These are phyloP conservation scores for Colletotrichum sp. DNA, from an alignment of 2,329 filamentous ascomycete genomes.

Conservation along the genomic window DNA sequence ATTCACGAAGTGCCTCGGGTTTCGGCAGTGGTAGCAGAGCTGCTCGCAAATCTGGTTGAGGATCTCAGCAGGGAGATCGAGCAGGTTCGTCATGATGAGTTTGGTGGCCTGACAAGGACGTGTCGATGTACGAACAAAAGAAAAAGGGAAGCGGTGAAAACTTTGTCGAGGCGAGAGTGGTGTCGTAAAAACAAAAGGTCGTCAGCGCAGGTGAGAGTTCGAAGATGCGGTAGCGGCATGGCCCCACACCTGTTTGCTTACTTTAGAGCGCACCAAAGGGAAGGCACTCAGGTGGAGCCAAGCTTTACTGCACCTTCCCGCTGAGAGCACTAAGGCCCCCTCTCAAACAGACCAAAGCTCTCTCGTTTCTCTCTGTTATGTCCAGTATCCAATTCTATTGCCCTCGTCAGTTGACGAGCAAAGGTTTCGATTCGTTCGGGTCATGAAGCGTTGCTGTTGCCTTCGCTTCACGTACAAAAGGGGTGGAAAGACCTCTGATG, in stretches of 20 bases:
- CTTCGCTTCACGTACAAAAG: too few species aligned
- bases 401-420: too few species aligned
- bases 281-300: not conserved
- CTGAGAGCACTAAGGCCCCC: not conserved
- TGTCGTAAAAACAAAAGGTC: not conserved
- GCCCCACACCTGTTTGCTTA: not conserved
- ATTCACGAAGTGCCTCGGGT: not conserved
- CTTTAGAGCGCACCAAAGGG: not conserved
- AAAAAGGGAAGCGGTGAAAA: not conserved
- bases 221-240: not conserved
- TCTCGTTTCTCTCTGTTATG: too few species aligned
- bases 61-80: not conserved
- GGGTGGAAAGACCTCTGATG: too few species aligned
- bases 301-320: not conserved
- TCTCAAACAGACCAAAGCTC: too few species aligned
- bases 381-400: too few species aligned
- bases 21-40: not conserved
- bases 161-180: not conserved
- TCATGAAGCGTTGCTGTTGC: too few species aligned
- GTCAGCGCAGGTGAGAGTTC: not conserved
- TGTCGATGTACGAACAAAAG: accelerated
- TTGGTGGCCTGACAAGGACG: not conserved
- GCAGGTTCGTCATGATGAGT: accelerated
- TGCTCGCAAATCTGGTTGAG: not conserved
- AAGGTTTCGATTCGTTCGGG: too few species aligned